Base-by-base conservation (phyloP, 495 filamentous ascomycete species). In the Wilcoxina mikolae region DNA sequence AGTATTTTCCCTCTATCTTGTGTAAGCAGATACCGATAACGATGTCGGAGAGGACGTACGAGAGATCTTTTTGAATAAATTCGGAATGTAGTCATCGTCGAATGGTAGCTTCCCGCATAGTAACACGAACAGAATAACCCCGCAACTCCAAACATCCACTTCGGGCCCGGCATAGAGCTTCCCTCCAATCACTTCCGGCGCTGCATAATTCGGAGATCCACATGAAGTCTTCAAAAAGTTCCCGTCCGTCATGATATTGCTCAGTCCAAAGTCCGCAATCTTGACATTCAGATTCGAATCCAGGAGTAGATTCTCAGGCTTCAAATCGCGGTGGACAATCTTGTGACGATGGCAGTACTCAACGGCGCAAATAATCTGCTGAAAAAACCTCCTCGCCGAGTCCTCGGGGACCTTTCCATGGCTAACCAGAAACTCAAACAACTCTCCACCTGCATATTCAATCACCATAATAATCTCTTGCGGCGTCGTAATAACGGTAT, bases 281-380 rank as follows among this genome's bases (percentile, higher is more conserved):
- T 98, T 98, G 62, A 98, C 91, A 64, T 95, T 95, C 63, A 95
- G 82, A 46, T 88, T 76, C 56, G 87, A 82, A 69, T 98, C 91
- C 57, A 98, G 80, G 42, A 98, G 76, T 24, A 98, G 71, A 67
- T 98, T 98, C 76, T 98, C 91, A 4, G 91, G 91, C 67, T 98
- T 98, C 58, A 98, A 71, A 69, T 98, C 91, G 68, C 91, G 83
- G 69, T 98, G 91, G 12, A 95, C 91, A 60, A 98, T 95, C 70
- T 96, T 96, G 72, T 98, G 93, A 56, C 91, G 78, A 70, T 98
- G 91, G 68, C 91, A 98, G 70, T 98, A 98, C 65, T 98, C 91
- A 49, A 98, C 93, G 18, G 91, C 93, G 65, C 90, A 94, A n/a
- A 95, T 87, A 62, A 98, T 98, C 69, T 98, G 91, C 67, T 98